These are phyloP conservation scores for Phtheirospermum japonicum DNA, from an alignment of 257 asterid species.

Conservation along the genomic window DNA sequence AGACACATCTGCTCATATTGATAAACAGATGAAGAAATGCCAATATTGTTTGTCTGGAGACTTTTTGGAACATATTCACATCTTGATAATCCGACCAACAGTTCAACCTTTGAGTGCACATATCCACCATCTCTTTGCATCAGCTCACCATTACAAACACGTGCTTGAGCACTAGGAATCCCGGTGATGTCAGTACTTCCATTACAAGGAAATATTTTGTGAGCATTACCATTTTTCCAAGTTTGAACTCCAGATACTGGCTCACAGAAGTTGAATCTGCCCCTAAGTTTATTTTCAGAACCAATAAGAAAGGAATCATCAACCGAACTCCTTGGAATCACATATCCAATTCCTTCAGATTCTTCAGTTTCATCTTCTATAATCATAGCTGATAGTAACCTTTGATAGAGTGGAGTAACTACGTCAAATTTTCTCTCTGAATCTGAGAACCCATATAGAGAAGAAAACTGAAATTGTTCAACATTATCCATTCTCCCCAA, in stretches of 20 bases:
- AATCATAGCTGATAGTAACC: conserved; percentile 88
- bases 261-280: conserved; percentile 48
- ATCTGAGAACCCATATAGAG: conserved; percentile 41
- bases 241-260: conserved; percentile 49
- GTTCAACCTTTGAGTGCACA: conserved; percentile 60
- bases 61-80: neutral
- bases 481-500: conserved; percentile 41
- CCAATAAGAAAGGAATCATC: conserved; percentile 46
- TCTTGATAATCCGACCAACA: conserved; percentile 43
- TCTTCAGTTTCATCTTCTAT: conserved; percentile 76
- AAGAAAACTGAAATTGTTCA: conserved; percentile 46
- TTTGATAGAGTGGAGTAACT: conserved; percentile 77
- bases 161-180: neutral
- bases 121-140: conserved; percentile 38
- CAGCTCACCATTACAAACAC: neutral
- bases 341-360: conserved; percentile 70
- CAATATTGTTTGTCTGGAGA: conserved; percentile 2
- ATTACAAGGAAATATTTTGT: conserved; percentile 2
- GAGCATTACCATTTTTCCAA: conserved; percentile 52
- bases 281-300: conserved; percentile 40
- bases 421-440: conserved; percentile 42
- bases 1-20: conserved; percentile 68
- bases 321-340: conserved; percentile 42
- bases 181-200: neutral
- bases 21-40: conserved; percentile 28